These are phyloP conservation scores for Boletus pseudopeckii DNA, from an alignment of 768 basidiomycete species.

Conservation along the genomic window DNA sequence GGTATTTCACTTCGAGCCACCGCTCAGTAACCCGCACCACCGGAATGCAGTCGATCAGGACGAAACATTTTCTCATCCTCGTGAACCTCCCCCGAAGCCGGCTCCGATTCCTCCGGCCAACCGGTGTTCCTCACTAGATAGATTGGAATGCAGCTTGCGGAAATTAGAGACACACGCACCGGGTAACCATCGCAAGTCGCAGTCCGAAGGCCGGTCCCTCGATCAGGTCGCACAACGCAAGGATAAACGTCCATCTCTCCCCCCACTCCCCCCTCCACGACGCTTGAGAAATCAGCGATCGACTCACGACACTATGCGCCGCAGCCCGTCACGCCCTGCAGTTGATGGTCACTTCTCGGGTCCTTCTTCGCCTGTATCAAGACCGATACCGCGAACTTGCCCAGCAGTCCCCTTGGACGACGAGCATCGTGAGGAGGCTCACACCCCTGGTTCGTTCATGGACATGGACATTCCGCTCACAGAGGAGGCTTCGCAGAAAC, in stretches of 20 bases:
- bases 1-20: conserved; percentile 19
- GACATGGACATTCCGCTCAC: conserved; percentile 29
- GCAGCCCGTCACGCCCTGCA: background rate
- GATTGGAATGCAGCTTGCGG: conserved; percentile 32
- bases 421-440: background rate
- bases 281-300: conserved; percentile 15
- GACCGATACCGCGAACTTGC: background rate
- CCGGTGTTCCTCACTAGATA: conserved; percentile 31
- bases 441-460: conserved; percentile 28
- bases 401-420: background rate
- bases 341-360: conserved; percentile 4
- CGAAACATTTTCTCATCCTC: conserved; percentile 15
- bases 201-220: conserved; percentile 9
- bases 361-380: conserved; percentile 6
- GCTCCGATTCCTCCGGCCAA: conserved; percentile 4
- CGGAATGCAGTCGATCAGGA: conserved; percentile 3
- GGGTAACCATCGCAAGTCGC: conserved; percentile 21
- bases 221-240: background rate
- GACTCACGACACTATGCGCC: background rate
- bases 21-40: background rate
- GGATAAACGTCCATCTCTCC: conserved; percentile 22
- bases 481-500: conserved; percentile 7
- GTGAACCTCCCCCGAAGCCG: conserved; percentile 23
- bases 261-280: conserved; percentile 8
- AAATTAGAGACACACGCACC: conserved; percentile 33